Evolutionary conservation across 768 basidiomycete genomes (phyloP).

Genomic region (Ramaria sp.): DNA sequence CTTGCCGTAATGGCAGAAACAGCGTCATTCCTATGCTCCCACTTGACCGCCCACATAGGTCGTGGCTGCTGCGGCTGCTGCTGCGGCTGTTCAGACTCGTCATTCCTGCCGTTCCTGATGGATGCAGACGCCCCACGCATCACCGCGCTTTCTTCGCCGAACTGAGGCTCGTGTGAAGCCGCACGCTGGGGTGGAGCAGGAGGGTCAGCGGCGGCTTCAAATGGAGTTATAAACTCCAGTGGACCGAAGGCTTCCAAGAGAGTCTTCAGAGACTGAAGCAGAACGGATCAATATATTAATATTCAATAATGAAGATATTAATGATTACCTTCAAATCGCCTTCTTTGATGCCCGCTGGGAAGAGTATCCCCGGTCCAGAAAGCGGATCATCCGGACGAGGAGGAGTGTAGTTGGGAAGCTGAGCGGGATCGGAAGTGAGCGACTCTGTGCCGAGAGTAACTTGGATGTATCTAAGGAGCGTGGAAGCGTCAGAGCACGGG

Average conservation of each 20-base stretch:
- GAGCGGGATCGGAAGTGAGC: background rate
- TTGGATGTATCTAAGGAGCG: slow-evolving; percentile 5
- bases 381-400: slow-evolving; percentile 11
- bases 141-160: background rate
- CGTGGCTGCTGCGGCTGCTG: background rate
- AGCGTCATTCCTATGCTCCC: slow-evolving; percentile 66
- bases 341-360: slow-evolving; percentile 1
- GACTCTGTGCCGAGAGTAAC: slow-evolving; percentile 10
- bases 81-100: background rate
- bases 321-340: background rate
- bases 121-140: slow-evolving; percentile 26
- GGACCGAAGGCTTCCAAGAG: slow-evolving; percentile 52
- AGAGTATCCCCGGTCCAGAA: slow-evolving; percentile 6
- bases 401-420: background rate
- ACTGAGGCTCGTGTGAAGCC: background rate
- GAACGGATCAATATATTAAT: background rate
- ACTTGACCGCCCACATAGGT: slow-evolving; percentile 68
- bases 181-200: background rate
- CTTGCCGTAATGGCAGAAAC: slow-evolving; percentile 60
- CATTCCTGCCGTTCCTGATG: slow-evolving; percentile 36
- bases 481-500: background rate
- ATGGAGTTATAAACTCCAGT: slow-evolving; percentile 43
- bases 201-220: slow-evolving; percentile 12
- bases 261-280: slow-evolving; percentile 23
- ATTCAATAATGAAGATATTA: background rate